Evolutionary conservation across 176 grass and related monocot genomes (phyloP).

Genomic region (Bolboschoenus planiculmis): DNA sequence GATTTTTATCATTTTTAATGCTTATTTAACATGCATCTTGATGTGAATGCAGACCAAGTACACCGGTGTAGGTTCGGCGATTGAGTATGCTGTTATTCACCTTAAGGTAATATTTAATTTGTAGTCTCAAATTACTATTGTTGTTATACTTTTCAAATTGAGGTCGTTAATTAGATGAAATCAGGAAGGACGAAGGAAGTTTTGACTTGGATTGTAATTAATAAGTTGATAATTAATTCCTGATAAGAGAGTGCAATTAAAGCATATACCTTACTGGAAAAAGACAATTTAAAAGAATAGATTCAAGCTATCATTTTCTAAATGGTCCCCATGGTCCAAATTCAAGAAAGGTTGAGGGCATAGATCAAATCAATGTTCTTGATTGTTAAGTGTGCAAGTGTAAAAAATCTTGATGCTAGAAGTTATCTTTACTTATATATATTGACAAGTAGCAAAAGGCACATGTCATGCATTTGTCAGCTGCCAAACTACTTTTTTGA

Average conservation of each 20-base stretch:
- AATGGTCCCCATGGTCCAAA: background rate
- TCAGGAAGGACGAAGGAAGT: background rate
- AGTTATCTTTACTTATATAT: background rate
- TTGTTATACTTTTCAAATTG: background rate
- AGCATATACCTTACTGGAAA: background rate
- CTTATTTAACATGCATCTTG: background rate
- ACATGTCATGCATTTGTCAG: background rate
- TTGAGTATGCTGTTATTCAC: constrained; percentile 58
- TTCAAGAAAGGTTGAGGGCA: background rate
- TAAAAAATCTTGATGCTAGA: background rate
- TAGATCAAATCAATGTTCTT: constrained; percentile 6
- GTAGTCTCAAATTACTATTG: background rate
- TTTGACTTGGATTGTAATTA: background rate
- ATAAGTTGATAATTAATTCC: background rate
- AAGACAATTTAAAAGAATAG: background rate
- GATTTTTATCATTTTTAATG: constrained; percentile 1
- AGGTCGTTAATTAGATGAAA: background rate
- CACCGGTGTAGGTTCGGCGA: constrained; percentile 40
- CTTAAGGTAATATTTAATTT: constrained; percentile 50
- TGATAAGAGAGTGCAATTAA: background rate
- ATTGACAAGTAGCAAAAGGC: constrained; percentile 1
- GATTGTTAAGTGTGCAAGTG: background rate
- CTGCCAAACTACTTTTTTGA: background rate
- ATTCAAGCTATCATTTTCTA: background rate
- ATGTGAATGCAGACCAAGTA: constrained; percentile 32